These are phyloP conservation scores for Scleroderma citrinum DNA, from an alignment of 768 basidiomycete genomes.

Conservation along the genomic window DNA sequence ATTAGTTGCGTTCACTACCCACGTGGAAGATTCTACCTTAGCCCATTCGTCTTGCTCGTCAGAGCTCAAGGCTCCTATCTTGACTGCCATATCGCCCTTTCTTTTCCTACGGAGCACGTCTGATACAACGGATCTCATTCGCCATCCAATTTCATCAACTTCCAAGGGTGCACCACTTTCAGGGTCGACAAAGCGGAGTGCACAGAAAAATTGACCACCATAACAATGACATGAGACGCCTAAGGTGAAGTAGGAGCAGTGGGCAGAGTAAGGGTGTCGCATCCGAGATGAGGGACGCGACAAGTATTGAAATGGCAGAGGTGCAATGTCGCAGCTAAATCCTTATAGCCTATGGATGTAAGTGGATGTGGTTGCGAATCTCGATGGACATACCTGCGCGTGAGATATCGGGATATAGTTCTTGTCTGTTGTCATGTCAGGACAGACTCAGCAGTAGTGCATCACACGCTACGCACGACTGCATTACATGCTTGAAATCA, in stretches of 20 bases:
- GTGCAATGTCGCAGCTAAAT: conserved; percentile 60
- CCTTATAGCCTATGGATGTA: conserved; percentile 26
- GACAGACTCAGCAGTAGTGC: background rate
- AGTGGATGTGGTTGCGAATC: background rate
- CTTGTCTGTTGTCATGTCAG: conserved; percentile 43
- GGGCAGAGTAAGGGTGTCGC: conserved; percentile 54
- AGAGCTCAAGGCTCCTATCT: conserved; percentile 68
- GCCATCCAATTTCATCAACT: conserved; percentile 38
- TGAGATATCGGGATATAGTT: conserved; percentile 63
- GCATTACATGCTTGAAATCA: conserved; percentile 63
- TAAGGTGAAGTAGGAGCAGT: conserved; percentile 34
- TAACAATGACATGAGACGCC: conserved; percentile 54
- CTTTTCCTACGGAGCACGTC: conserved; percentile 54
- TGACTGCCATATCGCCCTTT: conserved; percentile 50
- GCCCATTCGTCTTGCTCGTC: conserved; percentile 84
- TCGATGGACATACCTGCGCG: conserved; percentile 49
- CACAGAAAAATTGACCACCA: conserved; percentile 78
- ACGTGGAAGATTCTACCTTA: conserved; percentile 38
- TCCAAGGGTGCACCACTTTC: conserved; percentile 26
- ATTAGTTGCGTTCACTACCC: background rate
- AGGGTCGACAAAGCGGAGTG: conserved; percentile 53
- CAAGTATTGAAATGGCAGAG: conserved; percentile 62
- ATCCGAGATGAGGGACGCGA: conserved; percentile 62
- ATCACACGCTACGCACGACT: conserved; percentile 42
- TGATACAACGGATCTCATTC: conserved; percentile 38